These are phyloP conservation scores for Dioscorea dumetorum DNA, from an alignment of 106 monocot genomes.

Conservation along the genomic window DNA sequence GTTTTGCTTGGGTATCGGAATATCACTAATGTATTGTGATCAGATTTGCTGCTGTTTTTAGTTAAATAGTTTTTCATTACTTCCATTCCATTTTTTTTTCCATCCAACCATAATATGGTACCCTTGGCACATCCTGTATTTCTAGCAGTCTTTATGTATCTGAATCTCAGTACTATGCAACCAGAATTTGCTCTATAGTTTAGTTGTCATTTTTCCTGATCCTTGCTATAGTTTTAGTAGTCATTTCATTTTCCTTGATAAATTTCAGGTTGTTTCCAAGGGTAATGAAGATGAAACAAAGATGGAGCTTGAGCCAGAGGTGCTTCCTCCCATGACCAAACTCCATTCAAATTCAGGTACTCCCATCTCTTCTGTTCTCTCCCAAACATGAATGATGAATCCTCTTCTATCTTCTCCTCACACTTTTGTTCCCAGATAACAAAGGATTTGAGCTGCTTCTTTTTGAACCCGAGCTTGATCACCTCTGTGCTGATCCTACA, in stretches of 20 bases:
- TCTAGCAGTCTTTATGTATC: background rate
- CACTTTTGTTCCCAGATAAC: background rate
- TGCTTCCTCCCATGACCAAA: background rate
- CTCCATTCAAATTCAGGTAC: background rate
- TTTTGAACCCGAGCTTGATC: background rate
- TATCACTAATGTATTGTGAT: background rate
- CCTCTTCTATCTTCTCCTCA: background rate
- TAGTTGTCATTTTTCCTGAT: no score
- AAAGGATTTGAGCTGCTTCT: background rate
- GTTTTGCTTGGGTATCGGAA: background rate
- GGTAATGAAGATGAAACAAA: slow-evolving; percentile 1
- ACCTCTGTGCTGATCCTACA: background rate
- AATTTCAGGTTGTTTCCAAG: background rate
- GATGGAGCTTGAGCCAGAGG: slow-evolving; percentile 13
- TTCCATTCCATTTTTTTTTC: background rate
- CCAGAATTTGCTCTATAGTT: no score
- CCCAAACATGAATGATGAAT: background rate
- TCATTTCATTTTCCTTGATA: background rate
- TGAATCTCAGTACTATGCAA: background rate
- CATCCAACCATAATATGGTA: background rate
- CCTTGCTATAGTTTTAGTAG: background rate
- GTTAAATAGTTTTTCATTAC: background rate
- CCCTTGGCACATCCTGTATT: background rate
- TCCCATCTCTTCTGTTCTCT: slow-evolving; percentile 1
- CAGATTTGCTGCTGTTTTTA: background rate